Evolutionary conservation across 140 eudicot species (phyloP), one percentile per base, ranked within the genome.

Genomic region (Senecio squalidus): DNA sequence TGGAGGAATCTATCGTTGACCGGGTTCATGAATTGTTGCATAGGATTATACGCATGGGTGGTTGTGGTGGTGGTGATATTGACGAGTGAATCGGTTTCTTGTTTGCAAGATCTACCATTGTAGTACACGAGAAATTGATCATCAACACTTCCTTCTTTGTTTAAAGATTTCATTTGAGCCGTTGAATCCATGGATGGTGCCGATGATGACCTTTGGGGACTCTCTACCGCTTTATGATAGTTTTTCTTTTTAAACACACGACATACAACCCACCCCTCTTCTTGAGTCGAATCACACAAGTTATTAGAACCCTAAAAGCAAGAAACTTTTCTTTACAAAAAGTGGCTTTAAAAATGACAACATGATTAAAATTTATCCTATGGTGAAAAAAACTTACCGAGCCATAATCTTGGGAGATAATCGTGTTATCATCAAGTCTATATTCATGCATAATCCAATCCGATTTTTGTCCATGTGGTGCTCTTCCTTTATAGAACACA

Each of bases 371-470:
- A n/a, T n/a, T n/a, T n/a, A n/a, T 23, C 43, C 1, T 25, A 16
- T 22, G 3, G n/a, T n/a, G 56, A 23, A 44, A 18, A 29, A 13
- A 52, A 63, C 71, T 63, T 63, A 71, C 77, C 3, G 65, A 27
- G 51, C 23, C 72, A 64, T 45, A 72, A 72, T 64, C 67, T 36
- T 72, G 77, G 46, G 61, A 24, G 55, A 38, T 27, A 21, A 30
- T 23, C 15, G 36, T 53, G 62, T 64, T 66, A 18, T 78, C 89
- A 20, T 83, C 83, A 2, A 83, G 83, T 4, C 91, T 44, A 44
- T 83, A 83, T 52, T 83, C 91, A 45, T 83, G 91, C 91, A 83
- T 83, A 54, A 83, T 79, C 91, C 91, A 83, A 46, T 83, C 86
- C 0, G 86, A 79, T 53, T 83, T 83, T 38, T 68, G 75, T 18